Base-by-base conservation (phyloP, 805 yeast species). In the Candida dajiaensis region DNA sequence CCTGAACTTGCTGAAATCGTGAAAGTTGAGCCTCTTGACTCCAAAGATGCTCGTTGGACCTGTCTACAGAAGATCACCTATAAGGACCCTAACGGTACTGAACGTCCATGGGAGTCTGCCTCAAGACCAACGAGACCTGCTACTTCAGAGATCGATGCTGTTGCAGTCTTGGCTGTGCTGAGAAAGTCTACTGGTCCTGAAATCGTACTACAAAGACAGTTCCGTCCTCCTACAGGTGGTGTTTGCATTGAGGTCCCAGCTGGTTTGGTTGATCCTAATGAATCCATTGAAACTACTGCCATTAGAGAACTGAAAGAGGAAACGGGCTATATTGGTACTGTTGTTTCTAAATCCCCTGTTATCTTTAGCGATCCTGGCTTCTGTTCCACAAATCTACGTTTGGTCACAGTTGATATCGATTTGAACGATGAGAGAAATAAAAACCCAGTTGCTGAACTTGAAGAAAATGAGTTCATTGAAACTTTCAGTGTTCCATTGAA, bases 171-270 rank as follows among this genome's bases (percentile, higher is more conserved):
- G 26, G 90, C 96, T 0, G 69, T 89, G 16, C 65, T 89, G 43
- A 74, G 79, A 51, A 66, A 71, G 23, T 67, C 76, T 7, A 64
- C 67, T 16, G 75, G 74, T 19, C 75, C 80, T 4, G 80, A 77
- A 50, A 66, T 70, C 31, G 71, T 68, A 53, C 68, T 94, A 16
- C 92, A 88, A 61, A 88, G 87, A 61, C 99, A 92, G 64, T 92
- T 85, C 68, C 76, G 99, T 47, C 97, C 98, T 1, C 98, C 99
- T 1, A 85, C 85, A 3, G 83, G 76, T 44, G 92, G 89, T 18
- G 88, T 92, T 8, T 84, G 95, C 59, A 81, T 92, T 51, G 99
- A 92, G 65, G 76, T 90, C 62, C 99, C 99, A 1, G 99, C 99
- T 0, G 99, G 99, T 0, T 71, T 92, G 51, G 77, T 94, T 38